Evolutionary conservation across 2,329 filamentous ascomycete genomes (phyloP), one percentile per base, ranked within the genome.

Genomic region (Tothia fuscella): DNA sequence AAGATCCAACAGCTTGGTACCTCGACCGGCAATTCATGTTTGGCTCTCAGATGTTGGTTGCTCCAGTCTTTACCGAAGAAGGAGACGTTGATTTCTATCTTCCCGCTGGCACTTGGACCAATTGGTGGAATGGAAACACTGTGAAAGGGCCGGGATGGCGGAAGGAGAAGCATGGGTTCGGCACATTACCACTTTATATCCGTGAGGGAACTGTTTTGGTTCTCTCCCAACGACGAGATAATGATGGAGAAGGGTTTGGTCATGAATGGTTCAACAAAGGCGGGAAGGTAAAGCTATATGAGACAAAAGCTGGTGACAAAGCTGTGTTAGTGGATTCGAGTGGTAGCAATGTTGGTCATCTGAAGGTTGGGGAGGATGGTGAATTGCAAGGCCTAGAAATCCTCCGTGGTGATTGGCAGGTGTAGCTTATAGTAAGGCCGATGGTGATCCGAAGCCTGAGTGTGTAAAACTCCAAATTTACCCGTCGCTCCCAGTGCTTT

Each of bases 21-120:
- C 65, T 82, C 34, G 80, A 86, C 56, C 71, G 75, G 26, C 76
- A 84, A 55, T 85, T 82, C 58, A 80, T 85, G 74, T 63, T 85
- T 13, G 80, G 81, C 3, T 67, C 69, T 13, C 68, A 67, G 38
- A 57, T 85, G 25, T 60, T 85, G 6, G 75, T 76, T 5, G 76
- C 76, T 2, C 78, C 78, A 2, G 64, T 82, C 2, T 81, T 80
- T 46, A 68, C 71, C 9, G 73, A 81, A 53, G 66, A 67, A 1
- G 77, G 76, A 1, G 68, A 70, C 26, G 78, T 78, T 0, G 72
- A 79, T 43, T 80, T 82, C 55, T 85, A 85, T 55, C 62, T 80
- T 13, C 70, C 70, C 2, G 57, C 59, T n/a, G 68, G 67, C 7
- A 56, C 54, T 21, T 72, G 68, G 68, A 68, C 64, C n/a, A 64